Evolutionary conservation across 176 grass and related monocot genomes (phyloP).

Genomic region (Typha latifolia): DNA sequence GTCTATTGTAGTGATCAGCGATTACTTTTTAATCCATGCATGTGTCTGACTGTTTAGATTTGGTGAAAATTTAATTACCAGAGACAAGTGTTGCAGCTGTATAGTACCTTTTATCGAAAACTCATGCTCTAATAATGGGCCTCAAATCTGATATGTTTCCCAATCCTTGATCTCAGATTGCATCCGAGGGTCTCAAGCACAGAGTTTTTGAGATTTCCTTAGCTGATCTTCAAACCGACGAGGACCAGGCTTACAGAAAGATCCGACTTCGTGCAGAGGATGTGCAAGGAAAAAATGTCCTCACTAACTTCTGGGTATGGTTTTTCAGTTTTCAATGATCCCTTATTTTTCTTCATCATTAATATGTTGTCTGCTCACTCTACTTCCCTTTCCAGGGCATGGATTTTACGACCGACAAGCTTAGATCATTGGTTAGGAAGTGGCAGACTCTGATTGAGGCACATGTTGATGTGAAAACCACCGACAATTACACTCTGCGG

Average conservation of each 20-base stretch:
- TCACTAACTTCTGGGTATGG: conserved; percentile 86
- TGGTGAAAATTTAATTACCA: too few relatives aligned
- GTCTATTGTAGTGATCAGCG: too few relatives aligned
- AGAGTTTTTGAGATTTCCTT: conserved; percentile 77
- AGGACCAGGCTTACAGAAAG: conserved; percentile 87
- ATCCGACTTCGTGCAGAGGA: conserved; percentile 77
- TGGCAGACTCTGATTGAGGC: conserved; percentile 93
- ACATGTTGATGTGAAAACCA: conserved; percentile 89
- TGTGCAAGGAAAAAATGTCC: conserved; percentile 67
- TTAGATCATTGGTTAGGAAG: conserved; percentile 66
- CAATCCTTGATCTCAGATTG: conserved; percentile 45
- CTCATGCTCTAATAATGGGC: neutral
- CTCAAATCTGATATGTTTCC: neutral
- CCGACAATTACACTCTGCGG: conserved; percentile 67
- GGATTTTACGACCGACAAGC: conserved; percentile 73
- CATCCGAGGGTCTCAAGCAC: conserved; percentile 82
- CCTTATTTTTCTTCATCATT: neutral
- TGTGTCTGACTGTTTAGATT: too few relatives aligned
- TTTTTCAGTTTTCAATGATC: neutral
- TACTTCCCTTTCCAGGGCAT: conserved; percentile 41
- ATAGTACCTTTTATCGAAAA: neutral
- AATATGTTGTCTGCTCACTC: neutral
- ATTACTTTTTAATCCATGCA: too few relatives aligned
- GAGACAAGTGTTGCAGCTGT: too few relatives aligned
- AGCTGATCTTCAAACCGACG: conserved; percentile 73